Evolutionary conservation across 2,329 filamentous ascomycete species (phyloP).

Genomic region (Thielaviopsis ethacetica): DNA sequence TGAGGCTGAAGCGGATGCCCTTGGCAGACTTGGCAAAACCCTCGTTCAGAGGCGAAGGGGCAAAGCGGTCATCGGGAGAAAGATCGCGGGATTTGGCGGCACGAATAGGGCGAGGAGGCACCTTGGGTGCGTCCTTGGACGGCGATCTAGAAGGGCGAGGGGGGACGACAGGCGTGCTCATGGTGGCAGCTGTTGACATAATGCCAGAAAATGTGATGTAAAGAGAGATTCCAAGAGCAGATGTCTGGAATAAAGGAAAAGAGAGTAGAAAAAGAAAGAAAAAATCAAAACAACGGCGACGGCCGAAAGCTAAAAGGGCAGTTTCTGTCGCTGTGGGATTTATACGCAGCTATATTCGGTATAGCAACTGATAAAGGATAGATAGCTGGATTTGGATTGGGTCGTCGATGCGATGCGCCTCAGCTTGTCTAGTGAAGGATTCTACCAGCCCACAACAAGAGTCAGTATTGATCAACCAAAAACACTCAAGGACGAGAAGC

Average conservation of each 20-base stretch:
- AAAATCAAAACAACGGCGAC: neutral
- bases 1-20: conserved; percentile 21
- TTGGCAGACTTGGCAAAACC: conserved; percentile 35
- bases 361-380: neutral
- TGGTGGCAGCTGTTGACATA: conserved; percentile 33
- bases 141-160: conserved; percentile 35
- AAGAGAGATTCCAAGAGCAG: neutral
- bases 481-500: neutral
- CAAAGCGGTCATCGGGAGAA: conserved; percentile 66
- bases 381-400: neutral
- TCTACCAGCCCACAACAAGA: neutral
- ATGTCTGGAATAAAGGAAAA: neutral
- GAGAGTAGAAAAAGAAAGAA: neutral
- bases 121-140: conserved; percentile 33
- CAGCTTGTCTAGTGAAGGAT: neutral
- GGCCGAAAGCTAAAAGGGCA: neutral
- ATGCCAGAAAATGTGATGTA: neutral
- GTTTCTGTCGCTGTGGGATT: neutral
- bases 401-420: neutral
- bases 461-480: neutral
- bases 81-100: conserved; percentile 58
- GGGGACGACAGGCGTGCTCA: conserved; percentile 37
- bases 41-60: conserved; percentile 74
- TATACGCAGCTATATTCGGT: neutral
- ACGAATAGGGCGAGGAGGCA: conserved; percentile 62